phyloP scores from a whole-genome alignment of 73 alveolate species.

The Stentor coeruleus region DNA sequence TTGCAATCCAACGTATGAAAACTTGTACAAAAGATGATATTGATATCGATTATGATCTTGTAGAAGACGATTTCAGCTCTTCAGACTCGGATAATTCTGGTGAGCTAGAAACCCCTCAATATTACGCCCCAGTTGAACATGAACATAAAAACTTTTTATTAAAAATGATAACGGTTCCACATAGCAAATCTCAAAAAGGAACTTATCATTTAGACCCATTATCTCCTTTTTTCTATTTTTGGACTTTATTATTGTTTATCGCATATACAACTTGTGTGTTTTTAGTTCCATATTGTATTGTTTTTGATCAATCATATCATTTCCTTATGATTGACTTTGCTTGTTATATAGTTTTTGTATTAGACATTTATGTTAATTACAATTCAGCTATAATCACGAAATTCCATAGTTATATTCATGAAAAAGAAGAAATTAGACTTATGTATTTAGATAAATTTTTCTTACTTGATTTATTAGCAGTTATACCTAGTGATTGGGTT shows the following conservation, averaged over 20 bases:
- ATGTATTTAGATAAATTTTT: conserved; percentile 30
- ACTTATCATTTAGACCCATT: neutral
- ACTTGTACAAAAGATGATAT: conserved; percentile 58
- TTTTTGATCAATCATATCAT: conserved; percentile 35
- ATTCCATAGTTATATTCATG: conserved; percentile 22
- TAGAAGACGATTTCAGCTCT: neutral
- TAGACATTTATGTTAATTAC: conserved; percentile 35
- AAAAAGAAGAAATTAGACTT: neutral
- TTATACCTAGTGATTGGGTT: conserved; percentile 51
- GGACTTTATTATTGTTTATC: conserved; percentile 22
- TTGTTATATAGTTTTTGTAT: neutral
- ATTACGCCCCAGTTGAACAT: neutral
- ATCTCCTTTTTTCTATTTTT: conserved; percentile 22
- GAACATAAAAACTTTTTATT: neutral
- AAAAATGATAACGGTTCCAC: neutral
- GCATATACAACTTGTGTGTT: conserved; percentile 30
- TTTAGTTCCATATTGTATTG: conserved; percentile 50
- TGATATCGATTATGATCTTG: conserved; percentile 17
- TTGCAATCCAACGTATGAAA: conserved; percentile 50
- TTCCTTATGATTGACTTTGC: conserved; percentile 26
- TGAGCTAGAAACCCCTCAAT: neutral
- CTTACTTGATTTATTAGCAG: conserved; percentile 34
- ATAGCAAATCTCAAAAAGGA: neutral
- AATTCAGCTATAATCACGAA: conserved; percentile 25
- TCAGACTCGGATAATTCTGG: conserved; percentile 10